Base-by-base conservation (phyloP, 768 basidiomycete species). In the Neoboletus subvelutipes region DNA sequence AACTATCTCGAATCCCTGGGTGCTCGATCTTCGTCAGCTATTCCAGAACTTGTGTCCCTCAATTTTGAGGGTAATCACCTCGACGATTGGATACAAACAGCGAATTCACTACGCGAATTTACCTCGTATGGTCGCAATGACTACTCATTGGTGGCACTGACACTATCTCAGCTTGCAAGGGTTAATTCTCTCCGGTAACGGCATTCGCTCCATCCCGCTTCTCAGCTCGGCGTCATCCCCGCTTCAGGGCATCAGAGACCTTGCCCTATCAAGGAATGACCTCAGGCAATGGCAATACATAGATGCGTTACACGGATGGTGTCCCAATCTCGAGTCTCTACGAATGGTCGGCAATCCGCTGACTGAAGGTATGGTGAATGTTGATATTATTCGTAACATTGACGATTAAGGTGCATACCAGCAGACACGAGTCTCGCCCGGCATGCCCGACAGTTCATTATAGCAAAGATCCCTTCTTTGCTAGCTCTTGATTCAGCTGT, bases 41-140 rank as follows among this genome's bases (percentile, higher is more conserved):
- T 60, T 22, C 62, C 71, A 8, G 56, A 73, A 50, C 64, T 92
- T 45, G 70, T 77, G 47, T 74, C 73, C 33, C 66, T 93, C 54
- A 92, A 93, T 71, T 73, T 94, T 40, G 90, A 92, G 64, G 77
- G 78, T 54, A 94, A 94, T 74, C 52, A 71, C 24, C 79, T 87
- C 50, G 60, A 65, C 11, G 75, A 84, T 64, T 92, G 90, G 88
- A 56, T 58, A 39, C 69, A 78, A 50, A 73, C 81, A 10, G 80
- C 76, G 57, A 56, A 71, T 33, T 76, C 83, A 29, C 61, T 88
- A 42, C 60, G 61, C 15, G 64, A 71, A 26, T 81, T 82, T 64
- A 62, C 74, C 7, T 71, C 66, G 88, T 88, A 74, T 60, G 67
- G 18, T 41, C 6, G 12, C 29, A 12, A 2, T 34, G 12, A 15